Conservation (phyloP, 148 eudicot species). For the Polygonum maritimum region DNA sequence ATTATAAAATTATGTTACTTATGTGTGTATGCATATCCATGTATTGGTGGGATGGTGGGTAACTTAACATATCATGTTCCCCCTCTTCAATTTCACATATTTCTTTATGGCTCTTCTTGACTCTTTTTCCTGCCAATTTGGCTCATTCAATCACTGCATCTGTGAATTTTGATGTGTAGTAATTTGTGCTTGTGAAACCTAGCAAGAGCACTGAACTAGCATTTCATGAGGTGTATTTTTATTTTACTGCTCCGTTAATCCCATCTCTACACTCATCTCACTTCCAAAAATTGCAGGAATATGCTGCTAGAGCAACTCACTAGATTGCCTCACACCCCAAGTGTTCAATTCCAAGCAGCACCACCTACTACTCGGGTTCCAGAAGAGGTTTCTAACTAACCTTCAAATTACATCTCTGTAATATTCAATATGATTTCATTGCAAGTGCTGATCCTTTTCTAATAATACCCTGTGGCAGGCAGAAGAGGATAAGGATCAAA, state of each 20-base stretch:
- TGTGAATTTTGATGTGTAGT: constrained; percentile 2
- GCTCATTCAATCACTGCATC: constrained; percentile 1
- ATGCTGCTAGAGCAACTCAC: constrained; percentile 75
- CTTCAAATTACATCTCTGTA: not conserved
- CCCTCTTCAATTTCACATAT: not conserved
- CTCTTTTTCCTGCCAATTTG: not conserved
- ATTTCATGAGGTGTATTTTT: not conserved
- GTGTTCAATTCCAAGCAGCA: constrained; percentile 62
- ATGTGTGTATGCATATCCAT: not conserved
- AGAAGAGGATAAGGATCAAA: constrained; percentile 48
- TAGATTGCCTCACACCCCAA: constrained; percentile 59
- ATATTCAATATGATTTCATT: not conserved
- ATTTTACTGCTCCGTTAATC: not conserved
- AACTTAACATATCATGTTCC: not conserved
- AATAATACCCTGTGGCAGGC: constrained; percentile 24
- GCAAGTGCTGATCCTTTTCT: not conserved
- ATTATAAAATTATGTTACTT: not conserved
- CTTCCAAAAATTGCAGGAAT: constrained; percentile 34
- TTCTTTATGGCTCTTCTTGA: not conserved
- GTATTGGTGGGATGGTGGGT: not conserved
- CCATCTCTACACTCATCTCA: not conserved
- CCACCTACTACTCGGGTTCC: constrained; percentile 52
- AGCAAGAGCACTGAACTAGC: not conserved
- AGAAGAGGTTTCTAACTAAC: constrained; percentile 48
- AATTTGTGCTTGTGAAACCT: not conserved